Percentiles rank a stretch among this genome's conserved stretches.
phyloP scores from a whole-genome alignment of 495 filamentous ascomycete species.

The Hypoxylon cercidicola region DNA sequence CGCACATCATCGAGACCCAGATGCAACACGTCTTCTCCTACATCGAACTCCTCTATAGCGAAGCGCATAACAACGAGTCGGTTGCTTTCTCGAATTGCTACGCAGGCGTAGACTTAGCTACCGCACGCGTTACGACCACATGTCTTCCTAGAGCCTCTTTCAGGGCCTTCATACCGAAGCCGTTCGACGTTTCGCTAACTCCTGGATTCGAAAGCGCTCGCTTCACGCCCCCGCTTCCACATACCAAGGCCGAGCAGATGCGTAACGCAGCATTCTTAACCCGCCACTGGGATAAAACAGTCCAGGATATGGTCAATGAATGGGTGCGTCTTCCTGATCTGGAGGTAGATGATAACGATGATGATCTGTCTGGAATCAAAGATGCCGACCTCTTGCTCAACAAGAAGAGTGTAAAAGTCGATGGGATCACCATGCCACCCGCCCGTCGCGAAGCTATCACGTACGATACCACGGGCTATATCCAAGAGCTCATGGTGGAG shows the following conservation, averaged over 20 bases:
- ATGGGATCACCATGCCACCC: constrained; percentile 6
- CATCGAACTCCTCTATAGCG: constrained; percentile 54
- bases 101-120: neutral
- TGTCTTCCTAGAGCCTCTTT: constrained; percentile 42
- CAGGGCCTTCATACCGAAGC: constrained; percentile 53
- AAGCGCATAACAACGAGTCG: constrained; percentile 45
- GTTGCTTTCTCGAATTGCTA: constrained; percentile 39
- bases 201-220: constrained; percentile 52
- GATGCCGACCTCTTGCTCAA: constrained; percentile 28
- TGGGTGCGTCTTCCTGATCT: constrained; percentile 45
- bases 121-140: neutral
- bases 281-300: constrained; percentile 45
- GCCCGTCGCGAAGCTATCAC: constrained; percentile 45
- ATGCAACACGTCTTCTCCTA: constrained; percentile 51
- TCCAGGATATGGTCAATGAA: constrained; percentile 37
- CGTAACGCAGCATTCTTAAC: constrained; percentile 51
- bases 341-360: constrained; percentile 13
- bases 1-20: constrained; percentile 41
- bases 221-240: constrained; percentile 39
- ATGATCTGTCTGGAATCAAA: constrained; percentile 26
- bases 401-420: constrained; percentile 17
- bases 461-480: constrained; percentile 41
- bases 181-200: constrained; percentile 57
- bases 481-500: constrained; percentile 48
- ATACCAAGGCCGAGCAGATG: constrained; percentile 48